A percentile compares a stretch with the other conserved stretches of the same genome.
phyloP scores from a whole-genome alignment of 305 asterid species.

The Nicotiana rustica region DNA sequence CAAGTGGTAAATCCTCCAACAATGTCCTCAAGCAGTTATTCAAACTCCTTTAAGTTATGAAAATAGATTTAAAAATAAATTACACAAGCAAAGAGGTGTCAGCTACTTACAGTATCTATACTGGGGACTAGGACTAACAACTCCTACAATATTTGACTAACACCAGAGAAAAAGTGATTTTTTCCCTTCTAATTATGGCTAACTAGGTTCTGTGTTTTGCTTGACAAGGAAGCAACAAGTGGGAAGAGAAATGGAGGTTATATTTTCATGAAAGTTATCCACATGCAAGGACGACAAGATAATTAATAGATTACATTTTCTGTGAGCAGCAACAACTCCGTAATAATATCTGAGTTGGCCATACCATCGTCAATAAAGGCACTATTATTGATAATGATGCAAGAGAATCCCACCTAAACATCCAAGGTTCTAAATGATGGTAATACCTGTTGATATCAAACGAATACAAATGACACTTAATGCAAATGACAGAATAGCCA shows the following conservation, averaged over 20 bases:
- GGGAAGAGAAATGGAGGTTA: neutral
- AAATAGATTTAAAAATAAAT: neutral
- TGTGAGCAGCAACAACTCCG: too few species aligned
- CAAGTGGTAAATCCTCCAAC: conserved; percentile 28
- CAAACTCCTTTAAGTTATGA: conserved; percentile 15
- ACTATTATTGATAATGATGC: too few species aligned
- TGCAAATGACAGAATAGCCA: neutral
- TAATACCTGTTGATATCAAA: conserved; percentile 6
- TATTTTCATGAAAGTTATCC: too few species aligned
- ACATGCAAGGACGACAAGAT: too few species aligned
- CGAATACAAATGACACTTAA: neutral
- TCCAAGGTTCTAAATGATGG: too few species aligned
- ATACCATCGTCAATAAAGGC: too few species aligned
- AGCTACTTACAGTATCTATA: neutral
- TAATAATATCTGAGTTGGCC: too few species aligned
- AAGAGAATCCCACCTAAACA: too few species aligned
- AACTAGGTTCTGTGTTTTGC: neutral
- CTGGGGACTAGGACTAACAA: neutral
- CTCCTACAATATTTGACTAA: neutral
- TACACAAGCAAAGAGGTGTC: neutral
- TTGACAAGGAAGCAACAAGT: conserved; percentile 18
- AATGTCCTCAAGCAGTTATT: neutral
- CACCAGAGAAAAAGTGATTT: neutral
- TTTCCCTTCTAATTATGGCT: neutral
- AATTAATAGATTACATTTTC: too few species aligned